A percentile compares a stretch with the other conserved stretches of the same genome.
These are phyloP conservation scores for Laetiporus sulphureus DNA, from an alignment of 1,284 basidiomycete genomes.

Conservation along the genomic window DNA sequence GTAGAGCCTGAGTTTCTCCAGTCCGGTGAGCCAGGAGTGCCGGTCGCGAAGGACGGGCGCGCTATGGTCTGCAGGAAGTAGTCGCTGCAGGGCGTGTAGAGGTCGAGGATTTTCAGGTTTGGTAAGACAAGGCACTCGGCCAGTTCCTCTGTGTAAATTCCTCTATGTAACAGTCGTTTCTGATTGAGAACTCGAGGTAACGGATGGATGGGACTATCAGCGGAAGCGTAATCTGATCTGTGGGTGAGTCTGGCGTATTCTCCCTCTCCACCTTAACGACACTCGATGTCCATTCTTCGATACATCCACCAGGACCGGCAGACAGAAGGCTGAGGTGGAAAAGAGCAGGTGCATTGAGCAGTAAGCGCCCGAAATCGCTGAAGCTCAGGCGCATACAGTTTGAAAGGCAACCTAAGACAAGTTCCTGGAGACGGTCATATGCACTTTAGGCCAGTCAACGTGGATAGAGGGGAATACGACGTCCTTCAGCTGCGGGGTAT, in stretches of 20 bases:
- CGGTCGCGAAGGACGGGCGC: slow-evolving; percentile 15
- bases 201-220: too few species aligned
- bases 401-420: slow-evolving; percentile 53
- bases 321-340: slow-evolving; percentile 44
- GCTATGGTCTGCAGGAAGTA: slow-evolving; percentile 38
- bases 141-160: slow-evolving; percentile 36
- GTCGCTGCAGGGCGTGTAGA: slow-evolving; percentile 42
- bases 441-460: slow-evolving; percentile 45
- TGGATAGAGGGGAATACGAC: slow-evolving; percentile 58
- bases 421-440: slow-evolving; percentile 39
- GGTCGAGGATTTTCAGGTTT: slow-evolving; percentile 37
- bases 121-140: slow-evolving; percentile 39
- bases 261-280: too few species aligned
- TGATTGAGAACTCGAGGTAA: slow-evolving; percentile 36
- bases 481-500: slow-evolving; percentile 41
- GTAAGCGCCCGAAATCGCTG: slow-evolving; percentile 42
- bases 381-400: slow-evolving; percentile 47
- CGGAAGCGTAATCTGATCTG: slow-evolving; percentile 26
- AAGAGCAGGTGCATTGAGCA: slow-evolving; percentile 40
- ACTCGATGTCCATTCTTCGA: slow-evolving; percentile 29
- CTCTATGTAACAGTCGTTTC: slow-evolving; percentile 47
- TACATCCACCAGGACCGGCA: slow-evolving; percentile 39
- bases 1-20: slow-evolving; percentile 37
- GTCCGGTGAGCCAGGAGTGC: slow-evolving; percentile 25
- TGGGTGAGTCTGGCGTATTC: slow-evolving; percentile 5